Evolutionary conservation across 495 filamentous ascomycete species (phyloP), one percentile per base, ranked within the genome.

Genomic region (Amorphotheca resinae): DNA sequence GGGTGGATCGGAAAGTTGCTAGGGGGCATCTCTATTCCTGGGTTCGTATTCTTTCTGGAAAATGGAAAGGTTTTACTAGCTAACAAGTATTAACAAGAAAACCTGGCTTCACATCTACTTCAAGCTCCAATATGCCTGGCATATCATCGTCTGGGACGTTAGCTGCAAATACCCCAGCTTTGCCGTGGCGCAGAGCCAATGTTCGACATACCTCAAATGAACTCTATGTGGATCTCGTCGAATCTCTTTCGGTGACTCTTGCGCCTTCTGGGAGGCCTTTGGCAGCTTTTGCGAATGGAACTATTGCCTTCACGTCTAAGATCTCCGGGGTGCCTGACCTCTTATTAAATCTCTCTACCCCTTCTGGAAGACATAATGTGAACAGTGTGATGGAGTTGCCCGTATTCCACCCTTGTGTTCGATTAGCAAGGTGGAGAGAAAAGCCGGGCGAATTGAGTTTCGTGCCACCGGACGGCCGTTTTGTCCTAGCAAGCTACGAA

Each of bases 171-270:
- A 60, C 63, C 1, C 63, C 68, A 0, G 67, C 72, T 9, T 48
- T 76, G 40, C 87, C 87, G 4, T 99, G 91, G 91, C 76, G 91
- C 35, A 73, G 87, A 22, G 73, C 87, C 26, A 93, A 91, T 54
- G 91, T 99, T 42, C 77, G 87, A 7, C 93, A 99, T 59, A 96
- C 88, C 4, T 89, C 82, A 37, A 96, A 95, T 62, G 89, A 96
- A 61, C 74, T 99, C 25, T 96, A 99, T 59, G 91, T 95, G 31
- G 91, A 99, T 59, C 73, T 99, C 1, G 74, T 99, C 33, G 91
- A 99, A 65, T 82, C 84, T 3, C 71, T 99, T 0, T 76, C 76
- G 0, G 83, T 95, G 3, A 91, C 78, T 1, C 71, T 95, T 38
- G 86, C 91, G 0, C 91, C 91, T 0, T 95, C 88, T 0, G 91